phyloP scores from a whole-genome alignment of 163 green algal genomes.

The Volvox carteri region DNA sequence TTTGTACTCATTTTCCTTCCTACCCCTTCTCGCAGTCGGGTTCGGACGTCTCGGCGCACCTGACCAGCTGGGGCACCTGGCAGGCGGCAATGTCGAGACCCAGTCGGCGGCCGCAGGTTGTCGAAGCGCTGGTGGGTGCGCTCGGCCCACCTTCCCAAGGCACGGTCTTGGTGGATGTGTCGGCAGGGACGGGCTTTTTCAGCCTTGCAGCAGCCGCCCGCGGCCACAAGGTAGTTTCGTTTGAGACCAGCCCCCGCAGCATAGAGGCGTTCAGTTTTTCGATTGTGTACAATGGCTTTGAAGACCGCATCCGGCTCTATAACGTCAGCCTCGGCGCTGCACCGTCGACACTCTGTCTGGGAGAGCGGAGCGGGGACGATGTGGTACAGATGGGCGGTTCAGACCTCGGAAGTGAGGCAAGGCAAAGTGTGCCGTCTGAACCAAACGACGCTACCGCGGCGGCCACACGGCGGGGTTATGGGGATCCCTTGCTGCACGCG shows the following conservation, averaged over 20 bases:
- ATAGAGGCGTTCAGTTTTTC: slow-evolving; percentile 76
- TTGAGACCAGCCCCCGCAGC: slow-evolving; percentile 77
- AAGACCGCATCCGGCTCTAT: slow-evolving; percentile 74
- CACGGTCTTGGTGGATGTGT: slow-evolving; percentile 83
- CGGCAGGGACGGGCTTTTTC: slow-evolving; percentile 86
- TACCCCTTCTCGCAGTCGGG: slow-evolving; percentile 50
- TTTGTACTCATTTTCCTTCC: too few relatives aligned
- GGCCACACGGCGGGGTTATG: slow-evolving; percentile 56
- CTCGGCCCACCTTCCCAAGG: slow-evolving; percentile 61
- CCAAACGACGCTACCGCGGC: slow-evolving; percentile 45
- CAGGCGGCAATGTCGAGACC: slow-evolving; percentile 75
- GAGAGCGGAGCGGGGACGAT: neutral
- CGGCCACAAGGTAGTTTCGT: slow-evolving; percentile 82
- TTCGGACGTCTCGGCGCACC: slow-evolving; percentile 72
- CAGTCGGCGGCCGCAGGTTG: slow-evolving; percentile 71
- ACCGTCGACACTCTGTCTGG: slow-evolving; percentile 54
- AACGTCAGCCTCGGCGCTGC: slow-evolving; percentile 60
- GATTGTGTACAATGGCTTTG: slow-evolving; percentile 85
- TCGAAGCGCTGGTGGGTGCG: slow-evolving; percentile 82
- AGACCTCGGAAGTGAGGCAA: neutral
- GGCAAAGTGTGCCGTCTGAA: neutral
- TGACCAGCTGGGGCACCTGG: slow-evolving; percentile 86
- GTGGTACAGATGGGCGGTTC: neutral
- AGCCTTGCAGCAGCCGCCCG: slow-evolving; percentile 85
- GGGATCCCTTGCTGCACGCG: slow-evolving; percentile 50